Percentiles rank a stretch among this genome's conserved stretches.
Conservation (phyloP, 192 early-diverging fungal genomes). For the Piromyces finnis region DNA sequence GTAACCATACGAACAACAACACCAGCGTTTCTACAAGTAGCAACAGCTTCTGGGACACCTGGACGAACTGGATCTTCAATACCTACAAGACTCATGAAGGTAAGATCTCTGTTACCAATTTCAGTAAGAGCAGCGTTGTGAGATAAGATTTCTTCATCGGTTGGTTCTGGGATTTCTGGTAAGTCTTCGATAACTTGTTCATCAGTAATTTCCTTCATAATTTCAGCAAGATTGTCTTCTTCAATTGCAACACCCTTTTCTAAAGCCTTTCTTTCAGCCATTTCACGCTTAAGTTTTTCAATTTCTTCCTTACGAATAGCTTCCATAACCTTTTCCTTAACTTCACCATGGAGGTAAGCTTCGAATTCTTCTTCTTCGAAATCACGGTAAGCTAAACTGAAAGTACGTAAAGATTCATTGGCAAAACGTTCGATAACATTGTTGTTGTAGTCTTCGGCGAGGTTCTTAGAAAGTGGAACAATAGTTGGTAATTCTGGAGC, state of each 20-base stretch:
- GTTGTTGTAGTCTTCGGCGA: constrained; percentile 1
- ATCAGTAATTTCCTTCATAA: background rate
- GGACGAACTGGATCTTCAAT: constrained; percentile 93
- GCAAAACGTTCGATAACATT: constrained; percentile 55
- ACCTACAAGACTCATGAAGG: constrained; percentile 76
- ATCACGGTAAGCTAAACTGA: constrained; percentile 70
- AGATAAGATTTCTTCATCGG: constrained; percentile 2
- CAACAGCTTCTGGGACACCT: constrained; percentile 83
- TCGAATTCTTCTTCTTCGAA: constrained; percentile 14
- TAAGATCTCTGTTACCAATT: constrained; percentile 34
- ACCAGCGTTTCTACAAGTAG: constrained; percentile 73
- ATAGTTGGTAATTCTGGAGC: constrained; percentile 3
- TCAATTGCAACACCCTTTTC: background rate
- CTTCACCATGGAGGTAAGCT: background rate
- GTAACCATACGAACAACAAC: constrained; percentile 98
- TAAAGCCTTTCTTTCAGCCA: background rate
- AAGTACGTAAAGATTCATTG: constrained; percentile 69
- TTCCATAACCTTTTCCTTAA: background rate
- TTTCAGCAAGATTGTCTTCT: background rate
- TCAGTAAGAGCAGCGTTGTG: constrained; percentile 25
- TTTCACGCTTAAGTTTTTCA: background rate
- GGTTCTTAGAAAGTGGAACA: background rate
- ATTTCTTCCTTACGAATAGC: background rate
- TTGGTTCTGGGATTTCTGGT: constrained; percentile 3
- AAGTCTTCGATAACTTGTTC: constrained; percentile 29